A percentile compares a stretch with the other conserved stretches of the same genome.
Evolutionary conservation across 2,329 filamentous ascomycete genomes (phyloP).

Genomic region (Ciborinia camelliae): DNA sequence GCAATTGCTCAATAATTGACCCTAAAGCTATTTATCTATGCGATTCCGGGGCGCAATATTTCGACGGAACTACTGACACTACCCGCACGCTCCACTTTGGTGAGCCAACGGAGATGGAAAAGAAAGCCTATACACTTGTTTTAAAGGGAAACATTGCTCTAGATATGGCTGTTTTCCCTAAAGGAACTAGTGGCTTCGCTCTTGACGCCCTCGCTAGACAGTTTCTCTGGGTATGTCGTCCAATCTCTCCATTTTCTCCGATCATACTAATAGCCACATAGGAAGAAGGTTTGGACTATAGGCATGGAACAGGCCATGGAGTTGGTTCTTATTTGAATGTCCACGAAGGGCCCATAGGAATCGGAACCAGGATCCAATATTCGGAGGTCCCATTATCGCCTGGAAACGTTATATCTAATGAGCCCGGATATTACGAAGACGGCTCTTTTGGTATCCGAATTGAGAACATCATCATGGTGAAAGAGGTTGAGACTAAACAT

Average conservation of each 20-base stretch:
- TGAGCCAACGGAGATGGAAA: constrained; percentile 76
- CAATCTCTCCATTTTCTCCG: background rate
- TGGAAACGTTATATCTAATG: constrained; percentile 95
- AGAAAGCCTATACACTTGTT: constrained; percentile 87
- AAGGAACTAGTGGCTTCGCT: constrained; percentile 90
- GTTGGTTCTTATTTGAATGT: constrained; percentile 95
- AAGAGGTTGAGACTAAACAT: constrained; percentile 80
- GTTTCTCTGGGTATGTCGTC: constrained; percentile 71
- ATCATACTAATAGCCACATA: constrained; percentile 32
- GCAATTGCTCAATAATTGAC: constrained; percentile 78
- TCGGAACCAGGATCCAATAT: constrained; percentile 87
- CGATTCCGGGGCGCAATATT: constrained; percentile 94
- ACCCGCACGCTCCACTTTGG: constrained; percentile 93
- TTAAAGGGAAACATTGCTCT: constrained; percentile 91
- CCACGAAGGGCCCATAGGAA: constrained; percentile 94
- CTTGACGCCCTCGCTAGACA: constrained; percentile 86
- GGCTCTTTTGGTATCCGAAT: constrained; percentile 92
- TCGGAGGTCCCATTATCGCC: constrained; percentile 83
- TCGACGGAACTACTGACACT: constrained; percentile 93
- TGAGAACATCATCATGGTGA: constrained; percentile 91
- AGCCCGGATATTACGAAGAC: constrained; percentile 97
- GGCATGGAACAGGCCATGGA: constrained; percentile 94
- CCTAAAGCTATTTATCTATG: constrained; percentile 86
- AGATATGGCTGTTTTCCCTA: constrained; percentile 84
- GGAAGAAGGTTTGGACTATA: constrained; percentile 83